Evolutionary conservation across 306 rosid genomes (phyloP).

Genomic region (Citrullus amarus): DNA sequence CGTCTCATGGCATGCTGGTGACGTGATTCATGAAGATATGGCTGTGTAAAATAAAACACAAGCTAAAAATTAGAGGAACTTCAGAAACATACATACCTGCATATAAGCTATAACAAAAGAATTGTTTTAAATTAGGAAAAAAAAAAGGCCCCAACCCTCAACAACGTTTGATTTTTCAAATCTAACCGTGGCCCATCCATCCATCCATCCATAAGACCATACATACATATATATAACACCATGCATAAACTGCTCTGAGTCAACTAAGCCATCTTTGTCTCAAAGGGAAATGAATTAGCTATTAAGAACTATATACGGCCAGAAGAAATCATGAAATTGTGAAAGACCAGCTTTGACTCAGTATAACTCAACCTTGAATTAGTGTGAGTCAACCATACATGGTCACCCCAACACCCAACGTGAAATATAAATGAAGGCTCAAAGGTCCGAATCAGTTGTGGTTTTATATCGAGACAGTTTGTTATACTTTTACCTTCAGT

Average conservation of each 20-base stretch:
- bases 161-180: not conserved
- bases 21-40: conserved; percentile 95
- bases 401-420: not conserved
- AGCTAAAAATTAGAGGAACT: conserved; percentile 13
- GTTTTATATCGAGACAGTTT: not conserved
- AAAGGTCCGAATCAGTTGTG: not conserved
- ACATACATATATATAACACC: not conserved
- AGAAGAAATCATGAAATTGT: not conserved
- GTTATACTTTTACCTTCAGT: not conserved
- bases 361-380: not conserved
- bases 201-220: no score
- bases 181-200: not conserved
- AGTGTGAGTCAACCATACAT: not conserved
- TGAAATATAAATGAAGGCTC: not conserved
- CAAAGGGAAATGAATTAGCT: not conserved
- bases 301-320: not conserved
- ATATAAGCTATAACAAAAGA: not conserved
- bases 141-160: not conserved
- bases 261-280: not conserved
- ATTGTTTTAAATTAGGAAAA: not conserved
- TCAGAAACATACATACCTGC: not conserved
- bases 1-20: conserved; percentile 97
- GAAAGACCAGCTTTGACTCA: not conserved
- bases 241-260: not conserved
- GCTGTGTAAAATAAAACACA: conserved; percentile 36